phyloP scores from a whole-genome alignment of 2,329 filamentous ascomycete genomes.

The Onygenales sp. region DNA sequence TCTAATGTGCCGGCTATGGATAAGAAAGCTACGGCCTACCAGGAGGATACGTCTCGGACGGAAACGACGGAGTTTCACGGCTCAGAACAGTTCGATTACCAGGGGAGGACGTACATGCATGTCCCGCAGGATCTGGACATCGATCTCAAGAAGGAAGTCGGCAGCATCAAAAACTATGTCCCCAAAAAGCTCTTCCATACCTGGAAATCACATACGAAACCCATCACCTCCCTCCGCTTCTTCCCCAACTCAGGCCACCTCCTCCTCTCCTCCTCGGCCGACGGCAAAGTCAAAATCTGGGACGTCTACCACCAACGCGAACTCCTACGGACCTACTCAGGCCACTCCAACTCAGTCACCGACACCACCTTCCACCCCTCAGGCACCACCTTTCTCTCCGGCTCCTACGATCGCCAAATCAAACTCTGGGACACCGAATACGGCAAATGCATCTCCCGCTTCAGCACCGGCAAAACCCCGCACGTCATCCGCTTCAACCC shows the following conservation, averaged over 20 bases:
- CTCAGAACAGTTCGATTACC: constrained; percentile 75
- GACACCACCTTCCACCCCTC: constrained; percentile 78
- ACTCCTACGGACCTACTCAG: constrained; percentile 80
- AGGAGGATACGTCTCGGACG: constrained; percentile 48
- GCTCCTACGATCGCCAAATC: constrained; percentile 89
- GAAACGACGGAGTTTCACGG: constrained; percentile 89
- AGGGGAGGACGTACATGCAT: constrained; percentile 96
- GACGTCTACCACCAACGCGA: constrained; percentile 87
- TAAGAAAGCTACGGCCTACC: constrained; percentile 42
- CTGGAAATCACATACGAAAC: constrained; percentile 77
- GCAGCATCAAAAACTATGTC: constrained; percentile 78
- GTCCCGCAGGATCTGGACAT: constrained; percentile 83
- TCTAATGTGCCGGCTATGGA: constrained; percentile 40
- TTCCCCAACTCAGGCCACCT: constrained; percentile 83
- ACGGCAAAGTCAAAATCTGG: constrained; percentile 86
- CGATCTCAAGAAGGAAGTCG: constrained; percentile 70
- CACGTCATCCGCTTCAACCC: constrained; percentile 95
- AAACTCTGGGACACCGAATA: constrained; percentile 98
- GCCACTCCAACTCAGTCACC: constrained; percentile 81
- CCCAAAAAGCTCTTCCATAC: constrained; percentile 90
- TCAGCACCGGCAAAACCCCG: constrained; percentile 88
- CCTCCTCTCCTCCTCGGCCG: constrained; percentile 79
- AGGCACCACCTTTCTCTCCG: constrained; percentile 79
- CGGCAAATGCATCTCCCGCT: constrained; percentile 76
- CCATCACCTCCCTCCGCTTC: constrained; percentile 82